These are phyloP conservation scores for Candida glucosophila DNA, from an alignment of 1,139 yeast species.

Conservation along the genomic window DNA sequence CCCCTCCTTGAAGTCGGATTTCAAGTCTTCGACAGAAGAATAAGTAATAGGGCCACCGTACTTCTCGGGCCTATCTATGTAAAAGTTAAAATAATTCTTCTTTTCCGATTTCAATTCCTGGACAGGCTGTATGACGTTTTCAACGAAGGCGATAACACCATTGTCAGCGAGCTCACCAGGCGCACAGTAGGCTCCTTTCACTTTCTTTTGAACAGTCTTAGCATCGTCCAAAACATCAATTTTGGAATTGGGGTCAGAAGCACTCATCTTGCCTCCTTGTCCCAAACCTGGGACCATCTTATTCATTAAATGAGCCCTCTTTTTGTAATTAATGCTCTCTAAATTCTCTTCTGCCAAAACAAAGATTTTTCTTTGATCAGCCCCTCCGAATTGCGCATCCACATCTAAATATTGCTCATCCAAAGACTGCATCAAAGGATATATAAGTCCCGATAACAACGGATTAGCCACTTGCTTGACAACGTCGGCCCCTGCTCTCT, in stretches of 20 bases:
- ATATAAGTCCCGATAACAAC: slow-evolving; percentile 83
- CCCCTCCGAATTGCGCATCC: slow-evolving; percentile 98
- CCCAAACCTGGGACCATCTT: slow-evolving; percentile 97
- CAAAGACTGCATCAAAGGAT: slow-evolving; percentile 97
- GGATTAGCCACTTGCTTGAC: slow-evolving; percentile 97
- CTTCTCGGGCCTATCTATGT: slow-evolving; percentile 86
- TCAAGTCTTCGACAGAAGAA: slow-evolving; percentile 58
- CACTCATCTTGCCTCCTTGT: slow-evolving; percentile 98
- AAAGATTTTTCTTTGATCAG: slow-evolving; percentile 96
- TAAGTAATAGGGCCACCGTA: slow-evolving; percentile 89
- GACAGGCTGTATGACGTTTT: slow-evolving; percentile 79
- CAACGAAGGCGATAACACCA: slow-evolving; percentile 80
- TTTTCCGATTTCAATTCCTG: slow-evolving; percentile 60
- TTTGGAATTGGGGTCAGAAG: slow-evolving; percentile 96
- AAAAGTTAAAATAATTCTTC: slow-evolving; percentile 50
- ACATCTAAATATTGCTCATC: slow-evolving; percentile 87
- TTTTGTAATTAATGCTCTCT: slow-evolving; percentile 81
- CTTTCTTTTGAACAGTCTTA: slow-evolving; percentile 79
- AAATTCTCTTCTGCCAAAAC: slow-evolving; percentile 95
- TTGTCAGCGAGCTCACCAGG: slow-evolving; percentile 91
- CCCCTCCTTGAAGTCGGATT: slow-evolving; percentile 62
- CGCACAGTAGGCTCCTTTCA: slow-evolving; percentile 87
- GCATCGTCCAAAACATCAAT: slow-evolving; percentile 90
- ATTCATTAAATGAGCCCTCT: slow-evolving; percentile 97
- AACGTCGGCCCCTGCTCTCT: slow-evolving; percentile 99